Base-by-base conservation (phyloP, 192 early-diverging fungal species). In the Lobulomyces angularis region DNA sequence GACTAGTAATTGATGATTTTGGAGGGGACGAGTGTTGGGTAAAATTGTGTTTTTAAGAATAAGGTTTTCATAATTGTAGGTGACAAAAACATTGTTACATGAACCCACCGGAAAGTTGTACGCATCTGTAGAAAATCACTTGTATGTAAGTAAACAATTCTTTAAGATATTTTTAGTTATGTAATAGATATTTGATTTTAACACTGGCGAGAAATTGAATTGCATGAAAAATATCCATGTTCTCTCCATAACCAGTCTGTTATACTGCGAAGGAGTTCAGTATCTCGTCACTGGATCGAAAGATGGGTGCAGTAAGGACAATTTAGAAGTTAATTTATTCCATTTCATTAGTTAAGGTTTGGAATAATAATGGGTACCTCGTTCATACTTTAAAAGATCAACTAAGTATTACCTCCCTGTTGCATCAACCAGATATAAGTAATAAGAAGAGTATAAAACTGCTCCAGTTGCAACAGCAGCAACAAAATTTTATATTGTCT, bases 321-420 rank as follows among this genome's bases (percentile, higher is more conserved):
- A 24, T 32, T 32, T 12, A 32, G 12, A 32, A 16, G 16, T 12
- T 12, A 32, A 32, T 32, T 32, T 32, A n/a, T n/a, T n/a, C n/a
- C n/a, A n/a, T n/a, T n/a, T n/a, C n/a, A n/a, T n/a, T n/a, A 70
- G 68, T 71, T 30, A 69, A 70, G 44, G 45, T 71, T 11, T 69
- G 66, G 56, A 65, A 56, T 24, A 50, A 51, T 8, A 48, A 64
- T 17, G 55, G 46, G 30, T 43, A 49, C 25, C 56, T 69, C 16
- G 19, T 71, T 2, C 51, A 64, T 14, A 43, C 55, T 33, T 38
- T 71, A 5, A 46, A 57, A 17, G 63, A 65, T 2, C 65, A 62
- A 7, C 37, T 71, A 17, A 29, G 58, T 12, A 53, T 71, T 18
- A 69, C 69, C 8, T 64, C 62, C 6, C 37, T 71, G n/a, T n/a